Evolutionary conservation across 352 stramenopile genomes (phyloP).

Genomic region (Globisporangium iwayamae): DNA sequence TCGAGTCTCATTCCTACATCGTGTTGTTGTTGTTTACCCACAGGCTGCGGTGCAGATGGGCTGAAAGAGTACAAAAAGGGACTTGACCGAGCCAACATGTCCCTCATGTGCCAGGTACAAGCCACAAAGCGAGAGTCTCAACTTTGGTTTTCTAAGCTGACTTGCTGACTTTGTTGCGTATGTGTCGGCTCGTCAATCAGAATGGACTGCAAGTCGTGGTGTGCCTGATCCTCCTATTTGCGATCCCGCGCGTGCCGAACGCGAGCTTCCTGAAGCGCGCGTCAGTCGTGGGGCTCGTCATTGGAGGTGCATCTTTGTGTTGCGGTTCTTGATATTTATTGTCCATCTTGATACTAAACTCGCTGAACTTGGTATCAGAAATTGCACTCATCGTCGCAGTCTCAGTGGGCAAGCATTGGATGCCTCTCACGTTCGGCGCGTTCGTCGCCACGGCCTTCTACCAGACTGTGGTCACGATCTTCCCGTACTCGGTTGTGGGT

Average conservation of each 20-base stretch:
- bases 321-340: background rate
- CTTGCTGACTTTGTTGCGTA: background rate
- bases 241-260: constrained; percentile 49
- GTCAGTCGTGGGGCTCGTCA: constrained; percentile 36
- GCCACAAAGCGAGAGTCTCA: background rate
- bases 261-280: constrained; percentile 46
- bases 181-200: constrained; percentile 20
- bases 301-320: constrained; percentile 38
- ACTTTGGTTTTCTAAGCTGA: background rate
- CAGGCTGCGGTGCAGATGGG: constrained; percentile 35
- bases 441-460: constrained; percentile 64
- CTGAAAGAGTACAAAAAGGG: constrained; percentile 43
- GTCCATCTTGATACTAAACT: background rate
- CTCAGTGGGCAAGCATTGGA: constrained; percentile 38
- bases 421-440: constrained; percentile 42
- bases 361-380: constrained; percentile 23
- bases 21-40: background rate
- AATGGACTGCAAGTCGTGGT: constrained; percentile 56
- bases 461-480: constrained; percentile 57
- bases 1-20: constrained; percentile 3
- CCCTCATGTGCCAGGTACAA: constrained; percentile 46
- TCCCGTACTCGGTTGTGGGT: constrained; percentile 74
- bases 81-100: constrained; percentile 56
- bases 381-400: constrained; percentile 50
- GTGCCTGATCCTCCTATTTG: constrained; percentile 48